A percentile compares a stretch with the other conserved stretches of the same genome.
These are phyloP conservation scores for Murraya paniculata DNA, from an alignment of 345 rosid species.

Conservation along the genomic window DNA sequence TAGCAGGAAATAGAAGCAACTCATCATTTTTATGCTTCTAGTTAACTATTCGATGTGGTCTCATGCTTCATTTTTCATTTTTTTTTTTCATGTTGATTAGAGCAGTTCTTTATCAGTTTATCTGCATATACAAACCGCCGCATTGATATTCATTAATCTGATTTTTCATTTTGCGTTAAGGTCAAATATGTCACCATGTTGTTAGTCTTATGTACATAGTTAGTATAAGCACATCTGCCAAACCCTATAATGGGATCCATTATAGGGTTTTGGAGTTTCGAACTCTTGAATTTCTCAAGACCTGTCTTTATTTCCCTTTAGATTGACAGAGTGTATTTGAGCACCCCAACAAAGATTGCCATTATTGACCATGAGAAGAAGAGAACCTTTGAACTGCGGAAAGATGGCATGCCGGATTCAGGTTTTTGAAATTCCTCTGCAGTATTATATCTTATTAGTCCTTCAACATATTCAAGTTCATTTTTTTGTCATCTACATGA, in stretches of 20 bases:
- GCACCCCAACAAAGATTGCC: slow-evolving; percentile 90
- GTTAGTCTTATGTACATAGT: neutral
- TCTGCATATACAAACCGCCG: neutral
- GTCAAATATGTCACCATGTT: neutral
- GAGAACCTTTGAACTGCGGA: slow-evolving; percentile 80
- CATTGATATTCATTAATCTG: neutral
- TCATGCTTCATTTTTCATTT: neutral
- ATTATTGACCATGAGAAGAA: slow-evolving; percentile 94
- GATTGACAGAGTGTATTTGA: slow-evolving; percentile 84
- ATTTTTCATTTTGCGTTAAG: neutral
- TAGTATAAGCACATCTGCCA: neutral
- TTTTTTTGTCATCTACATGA: neutral
- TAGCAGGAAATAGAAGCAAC: neutral
- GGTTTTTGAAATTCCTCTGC: slow-evolving; percentile 34
- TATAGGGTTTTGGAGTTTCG: neutral
- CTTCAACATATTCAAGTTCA: neutral
- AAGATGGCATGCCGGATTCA: slow-evolving; percentile 89
- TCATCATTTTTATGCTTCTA: neutral
- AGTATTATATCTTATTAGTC: slow-evolving; percentile 4
- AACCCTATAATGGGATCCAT: no score
- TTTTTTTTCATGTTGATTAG: neutral
- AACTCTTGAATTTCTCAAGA: neutral
- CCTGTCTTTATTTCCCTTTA: slow-evolving; percentile 17
- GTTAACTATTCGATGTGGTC: neutral
- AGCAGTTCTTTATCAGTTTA: neutral